Percentiles rank a stretch among this genome's conserved stretches.
These are phyloP conservation scores for Paragyromitra xinjiangensis DNA, from an alignment of 495 filamentous ascomycete species.

Conservation along the genomic window DNA sequence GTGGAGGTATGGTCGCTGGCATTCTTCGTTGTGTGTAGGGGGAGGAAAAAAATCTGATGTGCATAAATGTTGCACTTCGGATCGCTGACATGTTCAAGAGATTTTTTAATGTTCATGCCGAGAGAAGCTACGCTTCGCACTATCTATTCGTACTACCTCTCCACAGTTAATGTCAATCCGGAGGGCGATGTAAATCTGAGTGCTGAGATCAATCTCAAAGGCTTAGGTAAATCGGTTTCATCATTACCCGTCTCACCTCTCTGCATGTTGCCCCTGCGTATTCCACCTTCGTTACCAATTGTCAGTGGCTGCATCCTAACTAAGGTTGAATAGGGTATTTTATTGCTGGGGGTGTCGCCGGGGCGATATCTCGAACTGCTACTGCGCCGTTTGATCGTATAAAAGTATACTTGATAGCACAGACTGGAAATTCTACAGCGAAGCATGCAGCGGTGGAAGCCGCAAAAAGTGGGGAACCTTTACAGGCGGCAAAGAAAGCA, in stretches of 20 bases:
- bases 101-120: constrained; percentile 95
- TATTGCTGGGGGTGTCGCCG: constrained; percentile 89
- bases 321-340: constrained; percentile 81
- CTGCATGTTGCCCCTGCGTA: constrained; percentile 50
- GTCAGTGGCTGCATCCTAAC: constrained; percentile 32
- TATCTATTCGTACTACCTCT: constrained; percentile 89
- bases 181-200: constrained; percentile 94
- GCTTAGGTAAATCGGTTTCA: constrained; percentile 86
- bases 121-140: constrained; percentile 76
- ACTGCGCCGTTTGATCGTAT: constrained; percentile 96
- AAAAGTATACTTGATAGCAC: constrained; percentile 96
- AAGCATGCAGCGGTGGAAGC: constrained; percentile 67
- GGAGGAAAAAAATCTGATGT: constrained; percentile 29
- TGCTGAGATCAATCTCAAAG: constrained; percentile 80
- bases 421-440: constrained; percentile 69
- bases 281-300: constrained; percentile 22
- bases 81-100: constrained; percentile 64
- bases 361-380: constrained; percentile 88
- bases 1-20: constrained; percentile 79
- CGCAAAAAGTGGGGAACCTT: constrained; percentile 74
- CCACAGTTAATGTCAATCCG: constrained; percentile 85
- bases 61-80: constrained; percentile 43
- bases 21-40: constrained; percentile 19
- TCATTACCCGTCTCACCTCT: constrained; percentile 73
- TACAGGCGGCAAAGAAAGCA: constrained; percentile 72